Base-by-base conservation (phyloP, 176 grass and related monocot genomes). In the Ampelocalamus luodianensis region DNA sequence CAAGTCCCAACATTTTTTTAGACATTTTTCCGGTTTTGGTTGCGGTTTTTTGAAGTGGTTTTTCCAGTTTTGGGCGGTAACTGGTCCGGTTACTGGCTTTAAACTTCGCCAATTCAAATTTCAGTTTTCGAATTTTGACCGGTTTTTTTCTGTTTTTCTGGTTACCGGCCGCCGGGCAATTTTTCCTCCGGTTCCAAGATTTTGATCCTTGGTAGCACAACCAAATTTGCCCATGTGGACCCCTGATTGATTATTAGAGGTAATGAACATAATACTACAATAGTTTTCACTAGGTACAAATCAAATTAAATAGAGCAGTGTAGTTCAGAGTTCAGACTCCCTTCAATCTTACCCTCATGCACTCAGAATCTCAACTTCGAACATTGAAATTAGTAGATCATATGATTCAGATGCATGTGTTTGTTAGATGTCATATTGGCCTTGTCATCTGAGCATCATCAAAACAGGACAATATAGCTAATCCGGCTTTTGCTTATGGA, bases 221-320 rank as follows among this genome's bases (percentile, higher is more conserved):
- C 71, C 13, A 17, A 50, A 44, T 74, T 64, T 83, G 5, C 29
- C 15, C 45, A 75, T 84, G 13, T 75, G 22, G 5, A 74, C 36
- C 14, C 51, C 58, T 36, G 43, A 64, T 23, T 39, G 15, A 63
- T 39, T 55, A 66, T 53, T 75, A 73, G 37, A 63, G 43, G 32
- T 54, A 83, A 53, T 53, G 10, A 12, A 55, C 38, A 34, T 2
- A 34, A 34, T 34, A 34, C 32, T 34, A 12, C 46, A 54, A 26
- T 17, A 43, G 13, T 67, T 81, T 86, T 73, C 76, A 79, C 13
- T 43, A 34, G 76, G 42, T 44, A 65, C 5, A 44, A 4, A 65
- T 65, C 60, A 20, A 65, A 79, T 22, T 49, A 49, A 79, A 65
- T 34, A 32, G 51, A 40, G 42, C 60, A 65, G 18, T 55, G 46